Conservation (phyloP, 208 protist species). For the Phytomonas sp. region DNA sequence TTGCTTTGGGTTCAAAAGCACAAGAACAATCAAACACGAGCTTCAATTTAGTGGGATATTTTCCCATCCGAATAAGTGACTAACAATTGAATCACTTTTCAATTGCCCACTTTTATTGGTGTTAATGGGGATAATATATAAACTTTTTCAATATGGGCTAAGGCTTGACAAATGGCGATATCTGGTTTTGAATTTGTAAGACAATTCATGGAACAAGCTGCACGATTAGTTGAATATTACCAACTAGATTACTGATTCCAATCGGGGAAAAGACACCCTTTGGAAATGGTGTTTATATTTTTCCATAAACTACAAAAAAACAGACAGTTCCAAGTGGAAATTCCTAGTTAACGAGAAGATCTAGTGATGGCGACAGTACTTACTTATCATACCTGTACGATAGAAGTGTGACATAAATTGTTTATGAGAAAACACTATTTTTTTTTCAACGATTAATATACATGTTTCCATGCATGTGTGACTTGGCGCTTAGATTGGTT, state of each 20-base stretch:
- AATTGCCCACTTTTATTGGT: background rate
- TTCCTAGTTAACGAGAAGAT: background rate
- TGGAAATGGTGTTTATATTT: background rate
- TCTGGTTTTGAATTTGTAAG: background rate
- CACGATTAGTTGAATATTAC: background rate
- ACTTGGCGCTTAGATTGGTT: background rate
- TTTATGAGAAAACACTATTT: background rate
- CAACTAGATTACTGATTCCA: background rate
- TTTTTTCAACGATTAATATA: too few relatives aligned
- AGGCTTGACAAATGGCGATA: background rate
- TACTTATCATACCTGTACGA: background rate
- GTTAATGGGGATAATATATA: background rate
- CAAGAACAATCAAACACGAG: background rate
- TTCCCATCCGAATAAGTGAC: background rate
- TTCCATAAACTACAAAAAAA: background rate
- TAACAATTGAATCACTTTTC: background rate
- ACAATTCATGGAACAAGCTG: background rate
- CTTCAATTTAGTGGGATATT: background rate
- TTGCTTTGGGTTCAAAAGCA: background rate
- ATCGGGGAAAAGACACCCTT: background rate
- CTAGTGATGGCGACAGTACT: background rate
- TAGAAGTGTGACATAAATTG: background rate
- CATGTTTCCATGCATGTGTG: background rate
- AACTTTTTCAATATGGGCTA: background rate
- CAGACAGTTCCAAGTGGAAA: background rate